Percentiles rank a stretch among this genome's conserved stretches.
Conservation (phyloP, 2,329 filamentous ascomycete genomes). For the Tothia fuscella region DNA sequence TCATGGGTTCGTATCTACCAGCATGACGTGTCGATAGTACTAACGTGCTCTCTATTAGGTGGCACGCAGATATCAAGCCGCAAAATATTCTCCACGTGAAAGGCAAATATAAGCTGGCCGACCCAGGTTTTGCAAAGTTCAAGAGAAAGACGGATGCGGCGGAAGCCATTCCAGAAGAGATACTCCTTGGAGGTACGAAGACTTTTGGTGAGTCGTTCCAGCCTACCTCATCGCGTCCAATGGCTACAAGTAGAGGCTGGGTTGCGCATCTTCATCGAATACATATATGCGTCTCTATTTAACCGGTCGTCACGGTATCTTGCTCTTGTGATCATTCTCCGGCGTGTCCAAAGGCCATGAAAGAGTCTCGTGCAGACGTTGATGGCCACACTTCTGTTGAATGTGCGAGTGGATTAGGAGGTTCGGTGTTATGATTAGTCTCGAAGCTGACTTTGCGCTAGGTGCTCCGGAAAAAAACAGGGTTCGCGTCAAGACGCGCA, state of each 20-base stretch:
- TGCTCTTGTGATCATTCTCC: no score
- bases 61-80: conserved; percentile 33
- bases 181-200: conserved; percentile 20
- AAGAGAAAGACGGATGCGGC: conserved; percentile 10
- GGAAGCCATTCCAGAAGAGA: conserved; percentile 7
- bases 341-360: no score
- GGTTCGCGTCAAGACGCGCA: not conserved
- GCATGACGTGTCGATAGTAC: no score
- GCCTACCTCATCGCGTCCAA: not conserved
- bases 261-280: no score
- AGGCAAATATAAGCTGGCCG: conserved; percentile 26
- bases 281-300: no score
- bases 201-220: conserved; percentile 23
- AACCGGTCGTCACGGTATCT: no score
- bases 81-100: conserved; percentile 30
- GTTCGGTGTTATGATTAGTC: no score
- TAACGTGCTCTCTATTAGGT: conserved; percentile 16
- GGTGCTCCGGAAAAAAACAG: conserved; percentile 11
- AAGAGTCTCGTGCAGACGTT: no score
- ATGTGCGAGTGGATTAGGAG: no score
- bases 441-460: no score
- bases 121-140: conserved; percentile 26
- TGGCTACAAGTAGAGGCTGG: no score
- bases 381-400: no score
- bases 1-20: not conserved